Evolutionary conservation across 2,329 filamentous ascomycete genomes (phyloP).

Genomic region (Aspergillus thermomutatus): DNA sequence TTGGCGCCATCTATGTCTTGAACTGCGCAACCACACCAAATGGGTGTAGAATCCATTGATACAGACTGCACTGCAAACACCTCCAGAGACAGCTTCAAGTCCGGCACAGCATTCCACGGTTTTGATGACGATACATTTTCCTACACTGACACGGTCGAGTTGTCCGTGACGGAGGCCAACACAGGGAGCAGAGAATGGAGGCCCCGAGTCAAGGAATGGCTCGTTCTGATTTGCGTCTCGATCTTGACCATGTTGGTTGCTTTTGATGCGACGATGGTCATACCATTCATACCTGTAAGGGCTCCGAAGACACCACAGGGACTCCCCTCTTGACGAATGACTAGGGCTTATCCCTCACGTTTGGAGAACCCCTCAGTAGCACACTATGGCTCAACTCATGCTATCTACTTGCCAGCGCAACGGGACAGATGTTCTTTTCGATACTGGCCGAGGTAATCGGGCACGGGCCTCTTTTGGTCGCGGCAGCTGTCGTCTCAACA

Average conservation of each 20-base stretch:
- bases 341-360: conserved; percentile 33
- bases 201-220: conserved; percentile 38
- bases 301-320: neutral
- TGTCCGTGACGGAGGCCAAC: conserved; percentile 15
- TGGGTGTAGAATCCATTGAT: conserved; percentile 15
- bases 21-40: conserved; percentile 1
- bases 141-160: conserved; percentile 9
- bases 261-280: conserved; percentile 49
- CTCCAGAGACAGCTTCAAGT: conserved; percentile 7
- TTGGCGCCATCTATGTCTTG: neutral
- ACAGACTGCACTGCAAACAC: conserved; percentile 12
- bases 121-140: neutral
- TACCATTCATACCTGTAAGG: conserved; percentile 43
- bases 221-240: conserved; percentile 41
- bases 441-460: conserved; percentile 42
- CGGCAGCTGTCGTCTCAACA: conserved; percentile 45
- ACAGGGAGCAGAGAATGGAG: conserved; percentile 30
- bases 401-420: conserved; percentile 41
- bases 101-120: conserved; percentile 5
- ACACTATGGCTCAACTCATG: conserved; percentile 51
- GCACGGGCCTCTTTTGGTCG: conserved; percentile 43
- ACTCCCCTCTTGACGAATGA: neutral
- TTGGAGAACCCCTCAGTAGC: conserved; percentile 33
- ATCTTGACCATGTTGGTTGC: conserved; percentile 49
- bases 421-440: conserved; percentile 26